Evolutionary conservation across 768 basidiomycete species (phyloP).

Genomic region (Tulasnella sp.): DNA sequence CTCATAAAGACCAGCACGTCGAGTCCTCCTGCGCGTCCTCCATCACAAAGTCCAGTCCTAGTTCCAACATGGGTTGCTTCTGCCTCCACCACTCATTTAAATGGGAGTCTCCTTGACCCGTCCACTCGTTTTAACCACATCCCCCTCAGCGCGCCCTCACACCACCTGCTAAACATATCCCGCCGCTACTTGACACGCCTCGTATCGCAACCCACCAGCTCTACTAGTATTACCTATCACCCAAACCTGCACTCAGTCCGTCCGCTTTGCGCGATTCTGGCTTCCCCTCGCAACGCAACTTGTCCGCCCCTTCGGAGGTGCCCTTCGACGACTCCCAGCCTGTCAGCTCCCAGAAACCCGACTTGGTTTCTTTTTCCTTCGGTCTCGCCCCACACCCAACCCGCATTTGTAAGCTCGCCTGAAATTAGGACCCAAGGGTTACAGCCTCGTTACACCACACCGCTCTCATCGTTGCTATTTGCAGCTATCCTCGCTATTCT

Average conservation of each 20-base stretch:
- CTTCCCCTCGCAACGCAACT: not conserved
- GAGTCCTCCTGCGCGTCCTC: not conserved
- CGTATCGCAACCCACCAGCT: not conserved
- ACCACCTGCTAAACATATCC: not conserved
- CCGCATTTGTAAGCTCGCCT: not conserved
- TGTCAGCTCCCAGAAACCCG: not conserved
- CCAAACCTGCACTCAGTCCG: not conserved
- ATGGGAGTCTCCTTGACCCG: not conserved
- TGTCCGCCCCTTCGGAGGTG: not conserved
- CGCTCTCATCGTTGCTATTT: not conserved
- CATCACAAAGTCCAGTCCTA: not conserved
- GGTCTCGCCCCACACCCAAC: not conserved
- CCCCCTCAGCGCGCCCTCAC: not conserved
- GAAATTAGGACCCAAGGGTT: not conserved
- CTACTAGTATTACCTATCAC: not conserved
- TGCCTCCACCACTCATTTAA: not conserved
- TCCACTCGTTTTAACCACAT: not conserved
- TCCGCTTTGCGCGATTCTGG: too few relatives aligned
- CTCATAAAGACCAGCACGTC: not conserved
- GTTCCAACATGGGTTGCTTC: not conserved
- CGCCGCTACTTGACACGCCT: not conserved
- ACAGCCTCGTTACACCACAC: not conserved
- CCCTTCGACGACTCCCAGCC: not conserved
- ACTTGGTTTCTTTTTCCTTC: not conserved
- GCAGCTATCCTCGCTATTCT: not conserved